Evolutionary conservation across 2,329 filamentous ascomycete species (phyloP), one percentile per base, ranked within the genome.

Genomic region (Claviceps maximensis): DNA sequence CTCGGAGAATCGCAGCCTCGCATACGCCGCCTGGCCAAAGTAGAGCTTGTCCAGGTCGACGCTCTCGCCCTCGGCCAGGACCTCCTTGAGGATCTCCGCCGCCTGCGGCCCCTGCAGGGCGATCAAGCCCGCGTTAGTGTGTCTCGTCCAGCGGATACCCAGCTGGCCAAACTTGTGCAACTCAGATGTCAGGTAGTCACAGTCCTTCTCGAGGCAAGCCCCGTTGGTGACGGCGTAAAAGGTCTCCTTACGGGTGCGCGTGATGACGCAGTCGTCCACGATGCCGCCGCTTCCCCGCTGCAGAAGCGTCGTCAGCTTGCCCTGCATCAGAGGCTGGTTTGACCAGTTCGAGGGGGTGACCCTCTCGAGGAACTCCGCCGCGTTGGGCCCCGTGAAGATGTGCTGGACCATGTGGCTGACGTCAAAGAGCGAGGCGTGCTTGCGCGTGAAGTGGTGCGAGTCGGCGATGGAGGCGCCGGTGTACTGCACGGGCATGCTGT

Each of bases 201-300:
- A 75, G 69, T 97, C 91, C 72, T 96, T 96, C 47, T 89, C 84
- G 52, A 89, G 79, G 69, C 90, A 95, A 40, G 83, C 93, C 27
- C 91, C 93, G 67, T 98, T 98, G 58, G 90, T 95, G 56, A 98
- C 93, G 54, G 97, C 83, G 70, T 96, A 95, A 74, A 90, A 97
- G 52, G 78, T 70, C 54, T 89, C 80, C 53, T 78, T 75, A 27
- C 75, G 78, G n/a, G 95, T 76, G 56, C 86, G 80, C 6, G 90
- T 94, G 63, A 98, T 84, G 61, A 98, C 84, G 4, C 87, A 89
- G 71, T 98, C 93, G 66, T 98, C 93, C 49, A 95, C 83, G 60
- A 98, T 97, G 49, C 93, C 93, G 44, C 93, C 93, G 0, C 84
- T 90, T 13, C 73, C 74, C 5, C 84, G 82, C 69, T 87, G 86